phyloP scores from a whole-genome alignment of 192 early-diverging fungal genomes.

The Coemansia interrupta region DNA sequence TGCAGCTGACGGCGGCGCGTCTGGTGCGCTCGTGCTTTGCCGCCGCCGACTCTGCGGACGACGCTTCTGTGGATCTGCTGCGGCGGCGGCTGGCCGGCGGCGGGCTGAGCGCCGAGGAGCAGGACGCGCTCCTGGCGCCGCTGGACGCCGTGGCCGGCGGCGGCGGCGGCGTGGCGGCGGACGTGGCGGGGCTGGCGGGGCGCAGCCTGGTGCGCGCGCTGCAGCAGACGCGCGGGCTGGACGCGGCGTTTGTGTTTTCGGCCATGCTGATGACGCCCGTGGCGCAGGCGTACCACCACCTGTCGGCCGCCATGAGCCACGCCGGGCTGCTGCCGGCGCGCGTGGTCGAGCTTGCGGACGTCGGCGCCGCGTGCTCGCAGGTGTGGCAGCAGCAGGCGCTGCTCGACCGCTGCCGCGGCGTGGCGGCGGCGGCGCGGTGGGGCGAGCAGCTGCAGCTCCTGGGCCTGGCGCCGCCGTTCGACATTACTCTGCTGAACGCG shows the following conservation, averaged over 20 bases:
- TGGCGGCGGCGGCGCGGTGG: conserved; percentile 65
- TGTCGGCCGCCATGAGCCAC: conserved; percentile 43
- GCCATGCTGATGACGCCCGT: conserved; percentile 34
- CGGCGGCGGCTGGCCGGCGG: conserved; percentile 26
- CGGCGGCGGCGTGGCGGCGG: not conserved
- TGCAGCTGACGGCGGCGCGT: conserved; percentile 28
- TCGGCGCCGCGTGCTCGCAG: conserved; percentile 57
- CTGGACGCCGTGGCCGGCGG: not conserved
- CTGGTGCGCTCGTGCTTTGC: conserved; percentile 39
- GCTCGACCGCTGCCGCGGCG: conserved; percentile 56
- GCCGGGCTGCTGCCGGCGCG: conserved; percentile 36
- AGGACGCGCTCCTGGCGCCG: conserved; percentile 12
- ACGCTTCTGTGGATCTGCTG: conserved; percentile 9
- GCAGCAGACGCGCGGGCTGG: conserved; percentile 41
- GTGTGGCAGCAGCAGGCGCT: conserved; percentile 67
- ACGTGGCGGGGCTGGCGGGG: conserved; percentile 9
- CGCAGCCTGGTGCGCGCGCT: conserved; percentile 33
- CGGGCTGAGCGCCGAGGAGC: conserved; percentile 27
- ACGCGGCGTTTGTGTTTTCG: conserved; percentile 37
- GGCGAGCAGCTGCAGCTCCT: conserved; percentile 62
- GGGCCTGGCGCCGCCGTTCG: conserved; percentile 60
- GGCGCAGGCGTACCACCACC: conserved; percentile 27
- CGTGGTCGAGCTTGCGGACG: conserved; percentile 47
- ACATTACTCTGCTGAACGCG: conserved; percentile 53
- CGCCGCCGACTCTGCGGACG: conserved; percentile 7